Evolutionary conservation across 208 protist genomes (phyloP), one percentile per base, ranked within the genome.

Genomic region (Acanthamoeba triangularis): DNA sequence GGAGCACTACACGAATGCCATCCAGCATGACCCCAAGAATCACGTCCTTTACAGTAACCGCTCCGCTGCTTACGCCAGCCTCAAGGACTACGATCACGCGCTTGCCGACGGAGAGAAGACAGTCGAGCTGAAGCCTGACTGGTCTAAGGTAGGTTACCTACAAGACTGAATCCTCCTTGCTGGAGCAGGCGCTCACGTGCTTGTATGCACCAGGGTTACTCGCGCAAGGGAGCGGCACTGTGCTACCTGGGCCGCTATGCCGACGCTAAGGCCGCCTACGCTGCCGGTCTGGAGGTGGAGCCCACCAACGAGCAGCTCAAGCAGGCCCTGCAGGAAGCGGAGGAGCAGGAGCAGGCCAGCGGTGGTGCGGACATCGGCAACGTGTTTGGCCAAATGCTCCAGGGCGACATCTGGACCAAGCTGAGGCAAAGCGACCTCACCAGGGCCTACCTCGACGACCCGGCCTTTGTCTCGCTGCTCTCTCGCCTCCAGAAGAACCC

Each of bases 21-120:
- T 87, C 16, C 88, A 97, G 41, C 41, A 95, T 25, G 92, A 95
- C 23, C 13, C 92, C 4, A 0, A 95, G 28, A 95, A 95, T 72
- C 74, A 95, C 28, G 76, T 95, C 44, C 76, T 95, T 3, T 98
- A 97, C 96, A 97, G 94, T 47, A 98, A 98, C 87, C 96, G 98
- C 67, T 97, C 97, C 0, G 98, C 95, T 18, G 47, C 90, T 13
- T 97, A 97, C 59, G 84, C 96, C n/a, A 54, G 67, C 28, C 54
- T 96, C 30, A 59, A 96, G 37, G 8, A 98, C 25, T 98, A 95
- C 69, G 95, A 96, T 2, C 37, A 95, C 56, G 98, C 98, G 20
- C 85, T 98, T 4, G 65, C 25, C 1, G 98, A 98, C 94, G 98
- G 97, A 16, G 94, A 98, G 20, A 96, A 97, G 90, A 96, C 90